Base-by-base conservation (phyloP, 2,329 filamentous ascomycete genomes). In the Endocalyx cinctus region DNA sequence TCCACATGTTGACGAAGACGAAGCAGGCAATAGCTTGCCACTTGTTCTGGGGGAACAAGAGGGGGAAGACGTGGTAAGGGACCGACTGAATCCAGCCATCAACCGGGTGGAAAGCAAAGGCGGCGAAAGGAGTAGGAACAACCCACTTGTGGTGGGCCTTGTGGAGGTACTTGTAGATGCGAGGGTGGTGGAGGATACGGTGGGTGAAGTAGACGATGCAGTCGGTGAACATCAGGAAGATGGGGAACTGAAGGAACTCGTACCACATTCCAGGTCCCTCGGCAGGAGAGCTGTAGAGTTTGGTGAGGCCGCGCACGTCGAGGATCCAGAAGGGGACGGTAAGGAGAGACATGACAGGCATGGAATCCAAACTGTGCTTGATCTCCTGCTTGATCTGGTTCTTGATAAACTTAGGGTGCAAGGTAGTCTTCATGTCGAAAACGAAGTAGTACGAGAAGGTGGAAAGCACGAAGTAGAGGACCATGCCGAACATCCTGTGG, bases 91-190 rank as follows among this genome's bases (percentile, higher is more conserved):
- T 74, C 64, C 83, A 96, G 54, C 90, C 90, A 56, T 97, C 90
- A 33, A 96, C 60, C 1, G 90, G 89, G 68, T 97, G 88, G 75
- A 97, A 97, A 37, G 90, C 90, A 57, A 95, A 85, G 49, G 83
- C 88, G 26, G 90, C 89, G 59, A 79, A 96, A 1, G 90, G 90
- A 4, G 87, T 94, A 4, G 90, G 90, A 87, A 96, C 94, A 64
- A 97, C 96, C 90, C 90, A 97, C 70, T 95, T 96, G 79, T 97
- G 90, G 66, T 97, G 90, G 46, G 88, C 83, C 77, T 97, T 97
- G 77, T 97, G 90, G 31, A 96, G 73, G 47, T 71, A 70, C 70
- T 89, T 94, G 77, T 97, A 97, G 48, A 92, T 58, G 29, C 64
- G 49, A 6, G 81, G 81, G 58, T 85, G 79, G 62, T 89, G 84